Base-by-base conservation (phyloP, 495 filamentous ascomycete genomes). In the Hamigera avellanea region DNA sequence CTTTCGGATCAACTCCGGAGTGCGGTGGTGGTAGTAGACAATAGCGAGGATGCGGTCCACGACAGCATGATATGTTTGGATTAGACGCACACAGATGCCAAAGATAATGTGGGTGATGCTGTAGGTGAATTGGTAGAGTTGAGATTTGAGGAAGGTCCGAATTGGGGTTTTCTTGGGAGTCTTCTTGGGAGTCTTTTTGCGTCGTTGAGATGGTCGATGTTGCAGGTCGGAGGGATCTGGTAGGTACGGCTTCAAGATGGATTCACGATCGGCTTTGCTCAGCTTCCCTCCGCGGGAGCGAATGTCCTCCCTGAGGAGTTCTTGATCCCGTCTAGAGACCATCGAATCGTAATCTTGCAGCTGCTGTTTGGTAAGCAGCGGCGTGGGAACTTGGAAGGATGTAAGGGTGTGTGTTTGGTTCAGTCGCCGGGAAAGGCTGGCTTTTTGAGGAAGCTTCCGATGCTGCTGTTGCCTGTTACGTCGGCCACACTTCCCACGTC, bases 21-120 rank as follows among this genome's bases (percentile, higher is more conserved):
- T 89, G 30, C 83, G 78, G 58, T 96, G 88, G 56, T 96, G 93
- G 61, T 99, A 83, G 49, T 86, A 83, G 16, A 87, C 67, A 41
- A 96, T 66, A 8, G 86, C 79, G 44, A 86, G 69, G 36, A 87
- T 57, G 18, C 78, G 78, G 52, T 87, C 77, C 32, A 76, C 59
- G 25, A 91, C 66, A 16, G 76, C 76, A 57, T 88, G 83, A 52
- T 83, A 93, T 25, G 75, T 73, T 49, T 81, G 77, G 25, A 88
- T 73, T 31, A 87, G 57, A 21, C 85, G 84, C 32, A 94, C 73
- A 49, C 91, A 87, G 45, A 95, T 65, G 1, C 80, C 83, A 63
- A 95, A 95, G 51, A 94, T 50, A 33, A 78, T 63, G 47, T 95
- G 85, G 35, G 93, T 73, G 26, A 84, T 37, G 31, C 71, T 67